A percentile compares a stretch with the other conserved stretches of the same genome.
Evolutionary conservation across 176 grass and related monocot genomes (phyloP).

Genomic region (Musa troglodytarum): DNA sequence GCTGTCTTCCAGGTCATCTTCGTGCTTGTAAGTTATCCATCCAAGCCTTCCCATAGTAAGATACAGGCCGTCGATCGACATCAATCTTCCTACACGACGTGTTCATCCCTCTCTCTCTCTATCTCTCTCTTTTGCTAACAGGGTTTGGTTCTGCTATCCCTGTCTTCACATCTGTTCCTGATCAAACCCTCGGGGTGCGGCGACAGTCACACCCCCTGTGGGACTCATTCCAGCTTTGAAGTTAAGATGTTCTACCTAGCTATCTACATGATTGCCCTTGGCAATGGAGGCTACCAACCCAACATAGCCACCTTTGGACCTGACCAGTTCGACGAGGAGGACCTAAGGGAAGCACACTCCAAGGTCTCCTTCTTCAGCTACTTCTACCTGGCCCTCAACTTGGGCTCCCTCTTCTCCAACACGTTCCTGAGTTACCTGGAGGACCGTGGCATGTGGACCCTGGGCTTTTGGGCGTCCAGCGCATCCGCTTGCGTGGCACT

Average conservation of each 20-base stretch:
- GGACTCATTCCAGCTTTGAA: background rate
- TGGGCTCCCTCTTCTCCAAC: conserved; percentile 17
- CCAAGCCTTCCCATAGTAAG: background rate
- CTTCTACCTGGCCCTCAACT: conserved; percentile 18
- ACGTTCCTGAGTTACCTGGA: conserved; percentile 7
- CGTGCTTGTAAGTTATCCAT: background rate
- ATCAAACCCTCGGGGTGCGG: conserved; percentile 8
- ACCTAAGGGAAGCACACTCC: background rate
- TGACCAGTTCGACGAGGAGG: conserved; percentile 14
- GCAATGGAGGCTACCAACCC: conserved; percentile 12
- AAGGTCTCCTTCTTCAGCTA: conserved; percentile 4
- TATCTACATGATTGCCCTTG: conserved; percentile 11
- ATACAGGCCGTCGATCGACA: background rate
- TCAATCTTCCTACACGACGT: background rate
- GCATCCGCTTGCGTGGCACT: conserved; percentile 1
- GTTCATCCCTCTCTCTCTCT: background rate
- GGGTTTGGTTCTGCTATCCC: conserved; percentile 11
- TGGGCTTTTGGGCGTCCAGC: conserved; percentile 5
- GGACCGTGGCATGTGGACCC: conserved; percentile 12
- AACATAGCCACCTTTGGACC: conserved; percentile 10
- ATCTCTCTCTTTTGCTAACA: background rate
- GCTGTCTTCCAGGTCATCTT: conserved; percentile 10
- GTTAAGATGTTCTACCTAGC: conserved; percentile 9
- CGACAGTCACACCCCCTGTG: background rate
- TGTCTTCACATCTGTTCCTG: conserved; percentile 4